A percentile compares a stretch with the other conserved stretches of the same genome.
These are phyloP conservation scores for Pseudocercospora vitis DNA, from an alignment of 2,329 filamentous ascomycete genomes.

Conservation along the genomic window DNA sequence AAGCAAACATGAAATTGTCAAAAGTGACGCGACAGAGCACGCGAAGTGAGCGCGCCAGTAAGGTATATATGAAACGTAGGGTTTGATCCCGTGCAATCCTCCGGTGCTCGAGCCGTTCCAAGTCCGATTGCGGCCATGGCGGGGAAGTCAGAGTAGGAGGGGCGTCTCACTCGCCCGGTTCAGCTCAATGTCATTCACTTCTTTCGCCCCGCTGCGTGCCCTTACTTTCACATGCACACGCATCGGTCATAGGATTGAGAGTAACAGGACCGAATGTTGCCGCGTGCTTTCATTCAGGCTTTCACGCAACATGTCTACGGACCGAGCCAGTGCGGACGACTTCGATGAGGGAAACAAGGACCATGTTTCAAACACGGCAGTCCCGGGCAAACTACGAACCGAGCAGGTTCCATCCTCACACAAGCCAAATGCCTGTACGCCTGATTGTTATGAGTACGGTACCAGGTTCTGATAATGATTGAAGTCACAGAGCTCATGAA, in stretches of 20 bases:
- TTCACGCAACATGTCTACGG: slow-evolving; percentile 16
- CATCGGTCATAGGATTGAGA: not conserved
- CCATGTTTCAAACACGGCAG: slow-evolving; percentile 23
- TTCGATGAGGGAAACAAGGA: slow-evolving; percentile 17
- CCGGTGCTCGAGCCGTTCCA: slow-evolving; percentile 2
- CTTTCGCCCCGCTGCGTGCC: not conserved
- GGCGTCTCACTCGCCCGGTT: not conserved
- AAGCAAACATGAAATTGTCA: too few relatives aligned
- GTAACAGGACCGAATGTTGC: too few relatives aligned
- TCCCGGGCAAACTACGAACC: slow-evolving; percentile 18
- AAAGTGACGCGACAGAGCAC: not conserved
- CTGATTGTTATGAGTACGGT: slow-evolving; percentile 1
- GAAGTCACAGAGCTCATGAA: slow-evolving; percentile 51
- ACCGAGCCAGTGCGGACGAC: slow-evolving; percentile 24
- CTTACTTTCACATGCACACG: not conserved
- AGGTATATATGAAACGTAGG: too few relatives aligned
- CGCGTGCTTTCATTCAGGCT: too few relatives aligned
- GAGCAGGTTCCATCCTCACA: slow-evolving; percentile 23
- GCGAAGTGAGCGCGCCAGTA: not conserved
- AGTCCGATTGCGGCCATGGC: not conserved
- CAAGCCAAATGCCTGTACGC: slow-evolving; percentile 41
- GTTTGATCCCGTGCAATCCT: too few relatives aligned
- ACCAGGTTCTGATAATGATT: slow-evolving; percentile 28
- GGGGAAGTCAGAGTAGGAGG: not conserved
- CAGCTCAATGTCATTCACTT: not conserved